These are phyloP conservation scores for Boletus fagicola DNA, from an alignment of 768 basidiomycete genomes.

Conservation along the genomic window DNA sequence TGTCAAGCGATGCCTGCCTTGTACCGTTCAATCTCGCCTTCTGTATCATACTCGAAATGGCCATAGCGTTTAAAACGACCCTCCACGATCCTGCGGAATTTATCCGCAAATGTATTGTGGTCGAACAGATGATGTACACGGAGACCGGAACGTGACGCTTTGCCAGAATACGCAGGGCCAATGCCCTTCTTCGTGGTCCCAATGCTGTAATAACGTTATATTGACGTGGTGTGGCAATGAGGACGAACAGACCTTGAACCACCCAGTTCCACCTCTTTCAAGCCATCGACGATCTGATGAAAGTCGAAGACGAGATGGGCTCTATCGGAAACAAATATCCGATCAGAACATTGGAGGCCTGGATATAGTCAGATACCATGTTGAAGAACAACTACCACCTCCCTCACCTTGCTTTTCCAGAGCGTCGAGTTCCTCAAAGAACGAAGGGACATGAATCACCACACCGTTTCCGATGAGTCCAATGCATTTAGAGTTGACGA, in stretches of 20 bases:
- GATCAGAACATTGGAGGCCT: conserved; percentile 84
- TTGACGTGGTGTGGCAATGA: neutral
- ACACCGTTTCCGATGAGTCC: conserved; percentile 93
- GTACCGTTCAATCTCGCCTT: conserved; percentile 92
- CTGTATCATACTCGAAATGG: conserved; percentile 97
- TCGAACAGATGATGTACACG: conserved; percentile 97
- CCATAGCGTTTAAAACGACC: conserved; percentile 98
- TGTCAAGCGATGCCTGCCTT: conserved; percentile 51
- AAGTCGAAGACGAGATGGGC: conserved; percentile 98
- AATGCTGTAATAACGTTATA: conserved; percentile 52
- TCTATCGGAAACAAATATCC: conserved; percentile 92
- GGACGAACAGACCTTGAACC: conserved; percentile 59
- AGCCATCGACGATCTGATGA: conserved; percentile 98
- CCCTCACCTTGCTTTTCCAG: conserved; percentile 74
- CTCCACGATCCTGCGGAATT: conserved; percentile 95
- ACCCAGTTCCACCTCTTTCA: conserved; percentile 97
- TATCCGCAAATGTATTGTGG: conserved; percentile 75
- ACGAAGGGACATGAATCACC: conserved; percentile 94
- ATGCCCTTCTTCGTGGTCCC: conserved; percentile 98
- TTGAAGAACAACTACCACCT: neutral
- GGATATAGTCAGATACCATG: conserved; percentile 4
- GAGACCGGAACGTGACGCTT: conserved; percentile 93
- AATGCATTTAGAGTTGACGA: conserved; percentile 53
- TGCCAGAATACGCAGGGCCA: conserved; percentile 97
- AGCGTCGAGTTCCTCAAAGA: conserved; percentile 90